phyloP scores from a whole-genome alignment of 148 eudicot genomes.

The Selenicereus undatus region DNA sequence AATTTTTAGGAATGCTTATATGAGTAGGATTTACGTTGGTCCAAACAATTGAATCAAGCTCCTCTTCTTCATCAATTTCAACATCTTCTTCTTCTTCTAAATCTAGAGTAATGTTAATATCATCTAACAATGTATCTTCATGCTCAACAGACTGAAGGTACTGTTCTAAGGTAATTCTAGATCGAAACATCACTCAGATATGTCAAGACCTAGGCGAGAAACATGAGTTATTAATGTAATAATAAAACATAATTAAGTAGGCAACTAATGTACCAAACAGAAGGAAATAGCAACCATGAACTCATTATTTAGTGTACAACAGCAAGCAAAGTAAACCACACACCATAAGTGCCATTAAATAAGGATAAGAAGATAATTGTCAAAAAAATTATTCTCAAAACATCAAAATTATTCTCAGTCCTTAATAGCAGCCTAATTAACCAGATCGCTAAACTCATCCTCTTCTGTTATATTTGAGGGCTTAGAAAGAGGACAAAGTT shows the following conservation, averaged over 20 bases:
- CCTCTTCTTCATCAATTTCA: neutral
- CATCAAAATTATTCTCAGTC: no score
- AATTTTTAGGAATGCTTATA: neutral
- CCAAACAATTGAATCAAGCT: neutral
- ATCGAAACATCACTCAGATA: neutral
- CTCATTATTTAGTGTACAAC: no score
- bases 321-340: no score
- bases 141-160: neutral
- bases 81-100: neutral
- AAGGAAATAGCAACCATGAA: no score
- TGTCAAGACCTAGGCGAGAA: neutral
- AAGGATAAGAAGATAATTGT: no score
- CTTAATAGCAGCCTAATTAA: neutral
- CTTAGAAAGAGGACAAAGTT: neutral
- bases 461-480: neutral
- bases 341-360: no score
- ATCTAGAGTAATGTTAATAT: neutral
- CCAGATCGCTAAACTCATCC: neutral
- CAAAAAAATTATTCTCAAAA: no score
- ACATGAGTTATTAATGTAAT: neutral
- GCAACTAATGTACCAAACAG: no score
- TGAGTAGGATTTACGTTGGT: neutral
- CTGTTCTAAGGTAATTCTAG: neutral
- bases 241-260: no score
- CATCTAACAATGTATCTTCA: neutral